These are phyloP conservation scores for Tothia fuscella DNA, from an alignment of 2,329 filamentous ascomycete genomes.

Conservation along the genomic window DNA sequence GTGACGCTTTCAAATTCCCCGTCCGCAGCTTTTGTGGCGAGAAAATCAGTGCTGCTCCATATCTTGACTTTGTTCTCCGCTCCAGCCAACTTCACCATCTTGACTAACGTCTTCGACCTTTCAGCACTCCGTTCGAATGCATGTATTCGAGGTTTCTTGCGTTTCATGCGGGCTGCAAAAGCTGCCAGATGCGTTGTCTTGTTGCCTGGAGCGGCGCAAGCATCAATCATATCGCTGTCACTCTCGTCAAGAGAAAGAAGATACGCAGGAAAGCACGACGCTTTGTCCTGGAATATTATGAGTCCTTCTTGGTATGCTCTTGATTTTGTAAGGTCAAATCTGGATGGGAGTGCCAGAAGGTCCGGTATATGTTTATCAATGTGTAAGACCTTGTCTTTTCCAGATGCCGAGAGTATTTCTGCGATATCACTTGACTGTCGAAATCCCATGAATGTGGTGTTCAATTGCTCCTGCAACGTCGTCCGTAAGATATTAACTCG, in stretches of 20 bases:
- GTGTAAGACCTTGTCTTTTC: constrained; percentile 42
- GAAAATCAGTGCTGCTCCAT: constrained; percentile 66
- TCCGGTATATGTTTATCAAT: constrained; percentile 76
- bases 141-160: constrained; percentile 40
- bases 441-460: constrained; percentile 59
- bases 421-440: constrained; percentile 42
- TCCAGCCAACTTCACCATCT: constrained; percentile 73
- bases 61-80: constrained; percentile 55
- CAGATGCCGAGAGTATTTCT: constrained; percentile 39
- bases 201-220: constrained; percentile 89
- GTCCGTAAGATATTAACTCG: constrained; percentile 72
- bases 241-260: constrained; percentile 57
- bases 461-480: constrained; percentile 58
- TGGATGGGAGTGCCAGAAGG: constrained; percentile 64
- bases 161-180: constrained; percentile 38
- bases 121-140: constrained; percentile 67
- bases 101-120: constrained; percentile 63
- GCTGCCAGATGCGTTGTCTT: constrained; percentile 92
- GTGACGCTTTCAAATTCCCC: constrained; percentile 57
- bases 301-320: constrained; percentile 62
- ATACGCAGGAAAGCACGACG: constrained; percentile 91
- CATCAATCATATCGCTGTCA: constrained; percentile 75
- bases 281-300: constrained; percentile 90
- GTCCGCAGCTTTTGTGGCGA: constrained; percentile 44
- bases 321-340: constrained; percentile 59